Evolutionary conservation across 495 filamentous ascomycete species (phyloP).

Genomic region (Diplogelasinospora grovesii): DNA sequence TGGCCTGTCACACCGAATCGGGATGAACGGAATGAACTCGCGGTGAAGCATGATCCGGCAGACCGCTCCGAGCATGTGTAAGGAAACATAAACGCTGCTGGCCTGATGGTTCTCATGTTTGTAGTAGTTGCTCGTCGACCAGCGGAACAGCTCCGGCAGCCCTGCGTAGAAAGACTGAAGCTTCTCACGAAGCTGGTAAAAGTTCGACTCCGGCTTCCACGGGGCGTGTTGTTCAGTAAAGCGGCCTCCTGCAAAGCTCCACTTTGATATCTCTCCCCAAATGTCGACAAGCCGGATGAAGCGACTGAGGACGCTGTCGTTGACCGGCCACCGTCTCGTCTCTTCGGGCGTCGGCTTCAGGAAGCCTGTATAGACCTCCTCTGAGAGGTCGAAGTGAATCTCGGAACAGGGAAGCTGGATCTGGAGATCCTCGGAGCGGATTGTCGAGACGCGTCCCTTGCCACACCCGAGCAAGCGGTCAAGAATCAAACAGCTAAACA

Average conservation of each 20-base stretch:
- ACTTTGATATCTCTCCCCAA: constrained; percentile 71
- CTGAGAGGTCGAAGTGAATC: constrained; percentile 58
- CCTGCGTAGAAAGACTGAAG: constrained; percentile 60
- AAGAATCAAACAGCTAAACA: constrained; percentile 80
- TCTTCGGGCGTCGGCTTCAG: constrained; percentile 26
- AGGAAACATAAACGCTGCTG: constrained; percentile 64
- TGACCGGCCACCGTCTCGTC: constrained; percentile 32
- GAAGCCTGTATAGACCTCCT: constrained; percentile 57
- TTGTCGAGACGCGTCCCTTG: constrained; percentile 64
- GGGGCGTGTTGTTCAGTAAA: constrained; percentile 54
- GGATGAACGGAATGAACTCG: constrained; percentile 77
- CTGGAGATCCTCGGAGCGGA: constrained; percentile 58
- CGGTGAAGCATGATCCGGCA: constrained; percentile 75
- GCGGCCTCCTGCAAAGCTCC: constrained; percentile 67
- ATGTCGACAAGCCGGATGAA: constrained; percentile 73
- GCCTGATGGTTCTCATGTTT: constrained; percentile 72
- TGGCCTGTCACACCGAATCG: constrained; percentile 60
- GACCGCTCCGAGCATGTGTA: constrained; percentile 72
- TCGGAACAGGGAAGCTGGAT: constrained; percentile 64
- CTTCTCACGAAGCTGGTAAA: constrained; percentile 51
- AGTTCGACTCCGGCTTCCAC: constrained; percentile 58
- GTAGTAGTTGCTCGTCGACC: constrained; percentile 69
- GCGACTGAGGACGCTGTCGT: constrained; percentile 60
- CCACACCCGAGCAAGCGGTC: constrained; percentile 75
- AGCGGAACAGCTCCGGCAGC: constrained; percentile 63